These are phyloP conservation scores for Nakaseomyces uthaithaninus DNA, from an alignment of 1,139 yeast genomes.

Conservation along the genomic window DNA sequence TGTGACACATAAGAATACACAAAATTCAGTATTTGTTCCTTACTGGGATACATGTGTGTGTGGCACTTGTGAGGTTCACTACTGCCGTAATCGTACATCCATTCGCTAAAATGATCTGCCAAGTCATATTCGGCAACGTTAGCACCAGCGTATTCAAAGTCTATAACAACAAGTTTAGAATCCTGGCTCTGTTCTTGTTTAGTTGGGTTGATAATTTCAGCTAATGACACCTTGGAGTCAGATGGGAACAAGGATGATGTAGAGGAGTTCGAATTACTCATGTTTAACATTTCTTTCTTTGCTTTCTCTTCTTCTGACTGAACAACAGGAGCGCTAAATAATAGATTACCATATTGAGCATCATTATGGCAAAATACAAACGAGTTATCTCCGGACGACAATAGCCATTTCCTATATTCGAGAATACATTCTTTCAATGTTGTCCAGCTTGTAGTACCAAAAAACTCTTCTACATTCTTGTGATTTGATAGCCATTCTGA, in stretches of 20 bases:
- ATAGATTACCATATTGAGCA: constrained; percentile 88
- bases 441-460: constrained; percentile 44
- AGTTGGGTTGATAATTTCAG: constrained; percentile 33
- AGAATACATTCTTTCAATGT: constrained; percentile 42
- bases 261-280: constrained; percentile 8
- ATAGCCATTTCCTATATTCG: constrained; percentile 57
- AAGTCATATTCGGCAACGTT: constrained; percentile 85
- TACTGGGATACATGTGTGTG: constrained; percentile 53
- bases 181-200: constrained; percentile 45
- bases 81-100: constrained; percentile 88
- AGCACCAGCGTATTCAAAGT: constrained; percentile 94
- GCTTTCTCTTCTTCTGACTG: constrained; percentile 14
- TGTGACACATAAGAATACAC: constrained; percentile 59
- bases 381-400: constrained; percentile 39
- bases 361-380: constrained; percentile 88
- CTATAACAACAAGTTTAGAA: constrained; percentile 79
- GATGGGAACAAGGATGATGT: constrained; percentile 26
- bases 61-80: constrained; percentile 50
- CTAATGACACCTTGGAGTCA: constrained; percentile 31
- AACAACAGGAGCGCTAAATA: constrained; percentile 38
- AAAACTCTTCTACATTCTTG: constrained; percentile 35
- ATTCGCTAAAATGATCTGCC: constrained; percentile 82
- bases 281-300: constrained; percentile 31
- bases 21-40: constrained; percentile 60
- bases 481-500: constrained; percentile 28